Evolutionary conservation across 345 rosid species (phyloP).

Genomic region (Nasturtium officinale): DNA sequence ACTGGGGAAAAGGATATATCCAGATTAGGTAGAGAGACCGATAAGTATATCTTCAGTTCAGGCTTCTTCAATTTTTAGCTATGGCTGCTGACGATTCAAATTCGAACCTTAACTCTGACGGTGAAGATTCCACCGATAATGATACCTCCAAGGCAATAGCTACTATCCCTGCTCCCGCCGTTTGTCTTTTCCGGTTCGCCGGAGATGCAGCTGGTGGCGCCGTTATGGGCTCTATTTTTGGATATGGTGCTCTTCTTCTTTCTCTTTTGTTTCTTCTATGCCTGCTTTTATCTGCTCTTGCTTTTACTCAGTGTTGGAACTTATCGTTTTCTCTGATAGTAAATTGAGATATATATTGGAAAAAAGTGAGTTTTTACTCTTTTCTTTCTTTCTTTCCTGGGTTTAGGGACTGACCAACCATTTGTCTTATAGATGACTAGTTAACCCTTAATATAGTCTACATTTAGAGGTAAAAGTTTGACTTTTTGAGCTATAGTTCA

Average conservation of each 20-base stretch:
- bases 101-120: constrained; percentile 40
- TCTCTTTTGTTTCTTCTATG: constrained; percentile 1
- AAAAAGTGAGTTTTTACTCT: neutral
- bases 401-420: neutral
- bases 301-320: neutral
- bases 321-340: neutral
- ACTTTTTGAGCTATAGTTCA: neutral
- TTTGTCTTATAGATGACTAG: neutral
- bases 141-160: constrained; percentile 48
- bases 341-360: neutral
- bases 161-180: constrained; percentile 57
- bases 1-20: constrained; percentile 7
- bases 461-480: neutral
- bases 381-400: neutral
- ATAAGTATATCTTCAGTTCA: neutral
- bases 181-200: constrained; percentile 71
- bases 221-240: constrained; percentile 82
- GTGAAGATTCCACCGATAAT: constrained; percentile 30
- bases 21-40: constrained; percentile 32
- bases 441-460: neutral
- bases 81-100: constrained; percentile 53
- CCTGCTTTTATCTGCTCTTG: neutral
- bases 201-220: constrained; percentile 90
- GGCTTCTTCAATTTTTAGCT: constrained; percentile 12
- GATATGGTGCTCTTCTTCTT: constrained; percentile 56